These are phyloP conservation scores for Aspergillus neotritici DNA, from an alignment of 2,329 filamentous ascomycete species.

Conservation along the genomic window DNA sequence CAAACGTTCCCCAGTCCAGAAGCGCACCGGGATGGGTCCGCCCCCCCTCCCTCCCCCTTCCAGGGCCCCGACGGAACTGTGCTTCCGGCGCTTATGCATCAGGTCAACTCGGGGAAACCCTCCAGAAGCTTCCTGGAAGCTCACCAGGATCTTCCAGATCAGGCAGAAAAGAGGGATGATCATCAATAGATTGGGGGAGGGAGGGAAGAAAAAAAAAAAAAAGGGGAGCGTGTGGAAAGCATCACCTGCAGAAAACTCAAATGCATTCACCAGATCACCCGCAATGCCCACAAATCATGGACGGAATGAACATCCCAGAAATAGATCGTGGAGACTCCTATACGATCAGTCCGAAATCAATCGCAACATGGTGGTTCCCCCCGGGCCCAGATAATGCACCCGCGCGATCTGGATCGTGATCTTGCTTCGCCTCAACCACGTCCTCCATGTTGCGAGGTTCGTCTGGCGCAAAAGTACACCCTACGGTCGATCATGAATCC, in stretches of 20 bases:
- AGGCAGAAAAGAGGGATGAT: too few species aligned
- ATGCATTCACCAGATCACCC: too few species aligned
- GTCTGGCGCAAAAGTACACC: too few species aligned
- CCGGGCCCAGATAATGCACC: too few species aligned
- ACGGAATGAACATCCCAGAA: constrained; percentile 13
- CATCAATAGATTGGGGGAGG: too few species aligned
- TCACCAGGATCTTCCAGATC: too few species aligned
- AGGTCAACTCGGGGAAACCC: background rate
- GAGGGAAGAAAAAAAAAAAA: background rate
- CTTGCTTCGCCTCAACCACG: too few species aligned
- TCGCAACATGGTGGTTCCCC: background rate
- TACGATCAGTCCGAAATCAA: background rate
- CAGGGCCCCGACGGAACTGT: constrained; percentile 7
- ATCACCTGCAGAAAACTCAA: constrained; percentile 4
- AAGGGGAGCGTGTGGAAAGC: background rate
- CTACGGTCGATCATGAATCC: background rate
- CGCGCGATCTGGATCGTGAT: too few species aligned
- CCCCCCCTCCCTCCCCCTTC: background rate
- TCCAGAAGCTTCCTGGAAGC: background rate
- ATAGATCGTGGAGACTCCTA: background rate
- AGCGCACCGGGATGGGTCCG: background rate
- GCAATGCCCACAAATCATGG: too few species aligned
- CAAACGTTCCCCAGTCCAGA: background rate
- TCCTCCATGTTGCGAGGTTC: too few species aligned
- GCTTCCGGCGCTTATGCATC: constrained; percentile 12